Conservation (phyloP, 164 flowering plant species). For the Aristolochia contorta region DNA sequence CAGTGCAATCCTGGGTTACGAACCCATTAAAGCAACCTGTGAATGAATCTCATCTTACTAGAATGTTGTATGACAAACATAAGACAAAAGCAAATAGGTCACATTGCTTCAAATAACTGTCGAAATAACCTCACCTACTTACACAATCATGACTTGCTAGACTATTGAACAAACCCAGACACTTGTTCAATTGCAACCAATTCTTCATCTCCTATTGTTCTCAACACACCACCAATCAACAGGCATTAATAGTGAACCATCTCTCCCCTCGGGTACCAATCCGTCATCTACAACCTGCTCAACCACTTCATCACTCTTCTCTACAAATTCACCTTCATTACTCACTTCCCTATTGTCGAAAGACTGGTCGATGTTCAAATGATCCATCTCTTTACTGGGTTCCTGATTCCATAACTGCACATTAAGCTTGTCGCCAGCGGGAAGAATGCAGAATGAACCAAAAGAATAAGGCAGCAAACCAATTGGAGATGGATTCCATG, state of each 20-base stretch:
- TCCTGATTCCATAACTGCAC: too few relatives aligned
- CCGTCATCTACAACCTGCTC: slow-evolving; percentile 18
- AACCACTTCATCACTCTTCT: slow-evolving; percentile 20
- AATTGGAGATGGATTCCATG: slow-evolving; percentile 81
- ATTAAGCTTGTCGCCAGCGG: slow-evolving; percentile 29
- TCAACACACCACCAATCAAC: slow-evolving; percentile 59
- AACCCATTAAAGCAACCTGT: too few relatives aligned
- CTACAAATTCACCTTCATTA: slow-evolving; percentile 17
- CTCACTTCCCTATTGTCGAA: slow-evolving; percentile 36
- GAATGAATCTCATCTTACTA: too few relatives aligned
- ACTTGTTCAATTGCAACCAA: slow-evolving; percentile 35
- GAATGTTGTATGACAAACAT: too few relatives aligned
- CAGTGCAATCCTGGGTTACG: too few relatives aligned
- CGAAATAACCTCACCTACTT: too few relatives aligned
- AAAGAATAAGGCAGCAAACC: slow-evolving; percentile 62
- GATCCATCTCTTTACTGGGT: not conserved
- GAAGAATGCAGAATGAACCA: slow-evolving; percentile 45
- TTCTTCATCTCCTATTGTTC: slow-evolving; percentile 44
- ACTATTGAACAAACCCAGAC: slow-evolving; percentile 25
- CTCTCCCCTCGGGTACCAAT: not conserved
- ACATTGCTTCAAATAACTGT: too few relatives aligned
- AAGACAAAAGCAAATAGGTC: too few relatives aligned
- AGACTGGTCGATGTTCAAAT: not conserved
- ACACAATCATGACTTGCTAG: too few relatives aligned
- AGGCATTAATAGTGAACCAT: slow-evolving; percentile 8